A percentile compares a stretch with the other conserved stretches of the same genome.
Evolutionary conservation across 2,329 filamentous ascomycete species (phyloP).

Genomic region (Colletotrichum paranaense): DNA sequence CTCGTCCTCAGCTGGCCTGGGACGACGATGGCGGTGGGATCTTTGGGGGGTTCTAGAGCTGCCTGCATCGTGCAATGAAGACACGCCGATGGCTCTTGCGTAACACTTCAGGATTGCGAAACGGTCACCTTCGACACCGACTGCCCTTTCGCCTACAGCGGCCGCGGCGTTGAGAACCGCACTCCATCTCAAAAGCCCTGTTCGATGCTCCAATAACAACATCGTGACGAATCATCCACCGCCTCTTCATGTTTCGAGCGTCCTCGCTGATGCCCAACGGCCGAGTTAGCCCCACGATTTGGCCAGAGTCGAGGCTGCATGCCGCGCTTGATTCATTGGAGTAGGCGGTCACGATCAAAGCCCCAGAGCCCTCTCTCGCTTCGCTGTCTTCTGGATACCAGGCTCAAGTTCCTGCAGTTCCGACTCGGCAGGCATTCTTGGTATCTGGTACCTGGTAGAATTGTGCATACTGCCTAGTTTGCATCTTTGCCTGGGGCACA

Average conservation of each 20-base stretch:
- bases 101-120: background rate
- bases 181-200: constrained; percentile 8
- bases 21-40: constrained; percentile 22
- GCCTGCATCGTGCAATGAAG: background rate
- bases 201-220: constrained; percentile 6
- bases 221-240: constrained; percentile 18
- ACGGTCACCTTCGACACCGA: background rate
- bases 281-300: constrained; percentile 13
- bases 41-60: background rate
- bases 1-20: constrained; percentile 23
- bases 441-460: background rate
- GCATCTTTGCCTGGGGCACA: background rate
- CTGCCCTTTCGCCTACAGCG: constrained; percentile 4
- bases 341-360: background rate
- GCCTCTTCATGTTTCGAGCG: constrained; percentile 19
- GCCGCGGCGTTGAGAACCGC: background rate
- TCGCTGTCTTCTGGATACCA: constrained; percentile 14
- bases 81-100: constrained; percentile 19
- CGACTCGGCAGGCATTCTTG: constrained; percentile 22
- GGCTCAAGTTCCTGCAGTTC: constrained; percentile 4
- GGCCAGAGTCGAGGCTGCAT: constrained; percentile 10
- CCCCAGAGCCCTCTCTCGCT: constrained; percentile 19
- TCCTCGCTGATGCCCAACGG: constrained; percentile 28
- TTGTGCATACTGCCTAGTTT: background rate
- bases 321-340: constrained; percentile 15